Conservation (phyloP, 2,329 filamentous ascomycete genomes). For the Calonectria hongkongensis region DNA sequence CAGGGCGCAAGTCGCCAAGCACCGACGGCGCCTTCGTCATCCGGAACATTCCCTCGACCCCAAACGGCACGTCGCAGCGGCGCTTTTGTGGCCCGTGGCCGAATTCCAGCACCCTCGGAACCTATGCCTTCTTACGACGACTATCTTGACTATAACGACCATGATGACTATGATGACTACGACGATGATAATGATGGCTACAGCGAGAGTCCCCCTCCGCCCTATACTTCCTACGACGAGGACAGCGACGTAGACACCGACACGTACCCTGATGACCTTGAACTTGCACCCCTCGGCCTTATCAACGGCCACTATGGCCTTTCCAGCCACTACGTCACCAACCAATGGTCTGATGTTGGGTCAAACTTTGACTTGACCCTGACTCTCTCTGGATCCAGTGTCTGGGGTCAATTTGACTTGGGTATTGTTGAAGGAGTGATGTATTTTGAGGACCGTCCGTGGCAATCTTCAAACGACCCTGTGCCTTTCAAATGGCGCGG, state of each 20-base stretch:
- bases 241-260: conserved; percentile 1
- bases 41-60: not conserved
- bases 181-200: not conserved
- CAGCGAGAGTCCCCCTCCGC: conserved; percentile 42
- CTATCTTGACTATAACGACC: not conserved
- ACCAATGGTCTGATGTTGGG: conserved; percentile 51
- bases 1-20: conserved; percentile 34
- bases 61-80: conserved; percentile 56
- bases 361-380: conserved; percentile 60
- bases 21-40: not conserved
- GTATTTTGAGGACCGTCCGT: conserved; percentile 61
- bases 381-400: conserved; percentile 60
- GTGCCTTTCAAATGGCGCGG: conserved; percentile 62
- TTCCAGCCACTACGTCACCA: conserved; percentile 50
- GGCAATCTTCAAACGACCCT: conserved; percentile 53
- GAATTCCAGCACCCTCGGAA: conserved; percentile 41
- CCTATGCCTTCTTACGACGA: not conserved
- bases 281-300: conserved; percentile 57
- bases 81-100: conserved; percentile 49
- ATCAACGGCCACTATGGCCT: conserved; percentile 69
- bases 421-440: conserved; percentile 65
- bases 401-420: conserved; percentile 69
- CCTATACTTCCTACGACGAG: conserved; percentile 41
- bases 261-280: not conserved
- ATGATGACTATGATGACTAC: not conserved